A percentile compares a stretch with the other conserved stretches of the same genome.
Evolutionary conservation across 371 early-diverging fungal species (phyloP).

Genomic region (Actinomortierella wolfii): DNA sequence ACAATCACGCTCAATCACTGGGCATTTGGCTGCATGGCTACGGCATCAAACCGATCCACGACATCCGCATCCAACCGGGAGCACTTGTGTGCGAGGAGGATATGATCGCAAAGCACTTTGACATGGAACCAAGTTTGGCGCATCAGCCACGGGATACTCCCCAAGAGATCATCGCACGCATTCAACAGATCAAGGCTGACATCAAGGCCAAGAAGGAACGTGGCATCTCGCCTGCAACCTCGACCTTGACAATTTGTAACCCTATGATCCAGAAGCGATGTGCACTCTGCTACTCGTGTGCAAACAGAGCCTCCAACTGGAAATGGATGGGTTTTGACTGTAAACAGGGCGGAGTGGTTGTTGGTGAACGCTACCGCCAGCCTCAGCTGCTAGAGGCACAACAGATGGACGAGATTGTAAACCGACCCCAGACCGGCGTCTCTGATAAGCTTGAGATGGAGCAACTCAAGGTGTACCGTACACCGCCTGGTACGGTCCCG

Average conservation of each 20-base stretch:
- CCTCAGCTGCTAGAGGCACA: constrained; percentile 34
- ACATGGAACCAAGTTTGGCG: constrained; percentile 48
- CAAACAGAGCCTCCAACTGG: constrained; percentile 62
- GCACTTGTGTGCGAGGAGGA: constrained; percentile 67
- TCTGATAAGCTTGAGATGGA: constrained; percentile 17
- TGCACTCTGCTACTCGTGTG: constrained; percentile 63
- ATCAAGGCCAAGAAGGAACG: constrained; percentile 51
- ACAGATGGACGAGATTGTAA: constrained; percentile 44
- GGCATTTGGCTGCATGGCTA: constrained; percentile 67
- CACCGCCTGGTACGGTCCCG: constrained; percentile 20
- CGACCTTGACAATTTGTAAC: constrained; percentile 26
- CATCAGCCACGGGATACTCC: constrained; percentile 32
- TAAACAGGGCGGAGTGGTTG: constrained; percentile 45
- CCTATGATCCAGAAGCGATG: constrained; percentile 45
- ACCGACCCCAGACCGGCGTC: constrained; percentile 30
- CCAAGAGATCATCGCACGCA: constrained; percentile 60
- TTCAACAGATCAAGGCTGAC: constrained; percentile 56
- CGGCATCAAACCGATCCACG: constrained; percentile 59
- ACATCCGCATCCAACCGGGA: constrained; percentile 62
- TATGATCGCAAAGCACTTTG: constrained; percentile 68
- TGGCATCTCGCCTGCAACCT: constrained; percentile 27
- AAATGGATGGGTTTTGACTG: constrained; percentile 64
- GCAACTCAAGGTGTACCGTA: constrained; percentile 25
- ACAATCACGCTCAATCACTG: constrained; percentile 63
- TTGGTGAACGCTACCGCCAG: constrained; percentile 42